Conservation (phyloP, 23 red algal species). For the Gracilaria gracilis region DNA sequence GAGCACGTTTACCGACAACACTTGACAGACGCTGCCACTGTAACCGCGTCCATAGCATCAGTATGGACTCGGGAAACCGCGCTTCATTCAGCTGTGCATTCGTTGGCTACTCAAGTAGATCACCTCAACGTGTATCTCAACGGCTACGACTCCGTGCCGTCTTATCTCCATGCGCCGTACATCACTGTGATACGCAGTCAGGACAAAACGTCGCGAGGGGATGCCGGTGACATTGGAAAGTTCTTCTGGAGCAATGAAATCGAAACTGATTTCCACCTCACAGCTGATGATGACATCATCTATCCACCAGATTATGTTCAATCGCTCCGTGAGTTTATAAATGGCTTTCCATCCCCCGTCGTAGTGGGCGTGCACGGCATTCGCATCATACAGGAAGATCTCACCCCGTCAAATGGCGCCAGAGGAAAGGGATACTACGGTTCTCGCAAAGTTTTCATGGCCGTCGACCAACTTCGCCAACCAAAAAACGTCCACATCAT, state of each 20-base stretch:
- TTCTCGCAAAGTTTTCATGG: conserved; percentile 81
- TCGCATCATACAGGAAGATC: conserved; percentile 54
- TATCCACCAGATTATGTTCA: conserved; percentile 78
- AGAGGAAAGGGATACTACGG: conserved; percentile 77
- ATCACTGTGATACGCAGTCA: conserved; percentile 46
- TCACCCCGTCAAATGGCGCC: conserved; percentile 1
- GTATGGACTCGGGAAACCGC: conserved; percentile 64
- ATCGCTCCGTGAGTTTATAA: conserved; percentile 14
- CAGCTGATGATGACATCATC: conserved; percentile 85
- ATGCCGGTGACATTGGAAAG: conserved; percentile 87
- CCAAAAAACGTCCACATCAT: conserved; percentile 76
- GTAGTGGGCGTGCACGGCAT: conserved; percentile 80
- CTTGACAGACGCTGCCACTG: conserved; percentile 34
- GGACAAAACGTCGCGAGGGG: conserved; percentile 26
- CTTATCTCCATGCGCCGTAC: conserved; percentile 52
- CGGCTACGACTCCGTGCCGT: conserved; percentile 72
- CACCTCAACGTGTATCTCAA: conserved; percentile 81
- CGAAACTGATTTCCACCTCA: conserved; percentile 74
- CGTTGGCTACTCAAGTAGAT: conserved; percentile 73
- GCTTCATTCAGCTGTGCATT: conserved; percentile 75
- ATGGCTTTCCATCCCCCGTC: conserved; percentile 22
- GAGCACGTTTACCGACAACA: conserved; percentile 46
- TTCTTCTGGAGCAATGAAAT: conserved; percentile 72
- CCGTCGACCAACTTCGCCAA: conserved; percentile 30
- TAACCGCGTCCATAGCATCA: conserved; percentile 76